phyloP scores from a whole-genome alignment of 2,329 filamentous ascomycete genomes.

The Kalaharituber pfeilii region DNA sequence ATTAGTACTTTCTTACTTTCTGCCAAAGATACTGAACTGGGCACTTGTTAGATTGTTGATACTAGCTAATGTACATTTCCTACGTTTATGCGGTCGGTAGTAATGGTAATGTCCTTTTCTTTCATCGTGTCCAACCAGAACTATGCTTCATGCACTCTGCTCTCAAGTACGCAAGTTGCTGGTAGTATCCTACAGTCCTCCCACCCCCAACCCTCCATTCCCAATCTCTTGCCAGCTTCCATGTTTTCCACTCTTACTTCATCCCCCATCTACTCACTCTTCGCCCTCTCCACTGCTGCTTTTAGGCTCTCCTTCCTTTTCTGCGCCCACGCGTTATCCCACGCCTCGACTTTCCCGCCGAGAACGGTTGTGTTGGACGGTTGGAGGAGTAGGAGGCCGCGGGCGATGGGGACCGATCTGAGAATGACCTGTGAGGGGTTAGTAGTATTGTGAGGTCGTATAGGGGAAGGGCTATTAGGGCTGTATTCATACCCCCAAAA shows the following conservation, averaged over 20 bases:
- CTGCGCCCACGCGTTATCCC: not conserved
- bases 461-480: not conserved
- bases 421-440: slow-evolving; percentile 39
- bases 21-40: too few species aligned
- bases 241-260: not conserved
- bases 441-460: not conserved
- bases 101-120: too few species aligned
- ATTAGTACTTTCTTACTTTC: too few species aligned
- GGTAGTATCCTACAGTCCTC: not conserved
- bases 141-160: not conserved
- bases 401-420: slow-evolving; percentile 42
- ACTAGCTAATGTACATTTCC: too few species aligned
- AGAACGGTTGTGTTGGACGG: slow-evolving; percentile 39
- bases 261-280: not conserved
- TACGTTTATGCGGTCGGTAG: too few species aligned
- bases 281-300: not conserved
- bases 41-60: too few species aligned
- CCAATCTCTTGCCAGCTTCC: too few species aligned
- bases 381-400: slow-evolving; percentile 65
- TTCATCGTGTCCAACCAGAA: too few species aligned
- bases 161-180: not conserved
- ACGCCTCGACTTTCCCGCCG: not conserved
- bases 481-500: not conserved
- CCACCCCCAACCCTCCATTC: not conserved
- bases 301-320: not conserved